Evolutionary conservation across 163 green algal genomes (phyloP), one percentile per base, ranked within the genome.

Genomic region (Dunaliella salina): DNA sequence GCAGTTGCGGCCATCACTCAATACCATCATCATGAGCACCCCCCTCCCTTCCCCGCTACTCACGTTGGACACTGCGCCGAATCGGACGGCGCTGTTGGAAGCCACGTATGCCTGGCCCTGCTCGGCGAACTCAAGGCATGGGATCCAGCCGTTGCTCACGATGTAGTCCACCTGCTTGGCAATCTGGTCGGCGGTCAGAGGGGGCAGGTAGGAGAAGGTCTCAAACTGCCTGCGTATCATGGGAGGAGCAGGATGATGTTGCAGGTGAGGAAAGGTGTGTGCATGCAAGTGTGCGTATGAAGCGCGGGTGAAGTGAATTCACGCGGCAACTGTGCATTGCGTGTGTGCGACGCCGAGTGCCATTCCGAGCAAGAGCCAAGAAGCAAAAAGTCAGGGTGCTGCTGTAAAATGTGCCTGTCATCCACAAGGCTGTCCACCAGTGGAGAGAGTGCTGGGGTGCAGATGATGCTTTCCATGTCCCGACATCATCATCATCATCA

Each of bases 141-240:
- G 90, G 57, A 90, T 92, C 89, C 90, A 96, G 85, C 93, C 89
- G 92, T 98, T 98, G 92, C 88, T 89, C 85, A 98, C 89, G 85
- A 98, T 94, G 95, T 99, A 99, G 89, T 96, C 91, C 34, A 98
- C 95, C 95, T 98, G 95, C 85, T 91, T 93, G 89, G 95, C 90
- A 90, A 99, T 98, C 88, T 96, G 91, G 83, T 95, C 92, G 81
- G 96, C 88, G 87, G 92, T 95, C 80, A 99, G 94, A 79, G 96
- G 94, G 84, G 97, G 97, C 90, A 99, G 95, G 96, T 96, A 99
- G 83, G 95, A 98, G 90, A 99, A 95, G 90, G 96, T 99, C 97
- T 99, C 97, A 93, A 98, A 99, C 90, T 96, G 94, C 94, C 92
- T 96, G 94, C 86, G 59, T 32, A 33, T 24, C 1, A 12, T 78